Conservation (phyloP, 2,329 filamentous ascomycete species). For the Aspergillus pseudonomiae region DNA sequence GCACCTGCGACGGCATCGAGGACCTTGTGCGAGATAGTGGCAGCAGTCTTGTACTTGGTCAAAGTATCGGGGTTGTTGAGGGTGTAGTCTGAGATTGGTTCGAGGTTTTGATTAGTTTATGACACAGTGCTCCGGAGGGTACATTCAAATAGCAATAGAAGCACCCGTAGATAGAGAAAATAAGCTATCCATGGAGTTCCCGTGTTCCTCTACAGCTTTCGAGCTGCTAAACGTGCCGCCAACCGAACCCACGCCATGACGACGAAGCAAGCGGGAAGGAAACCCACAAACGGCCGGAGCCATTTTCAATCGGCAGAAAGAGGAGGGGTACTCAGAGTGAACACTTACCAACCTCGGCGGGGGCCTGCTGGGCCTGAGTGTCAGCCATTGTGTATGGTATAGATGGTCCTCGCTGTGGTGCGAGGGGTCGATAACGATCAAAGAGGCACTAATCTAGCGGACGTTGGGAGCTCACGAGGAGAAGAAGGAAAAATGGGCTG, state of each 20-base stretch:
- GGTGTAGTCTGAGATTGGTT: constrained; percentile 68
- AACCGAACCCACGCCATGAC: constrained; percentile 16
- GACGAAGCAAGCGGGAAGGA: constrained; percentile 26
- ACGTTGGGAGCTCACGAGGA: constrained; percentile 24
- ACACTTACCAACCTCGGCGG: constrained; percentile 48
- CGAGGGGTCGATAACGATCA: constrained; percentile 20
- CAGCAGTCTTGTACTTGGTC: constrained; percentile 98
- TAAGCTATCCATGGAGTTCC: not conserved
- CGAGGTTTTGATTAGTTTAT: constrained; percentile 19
- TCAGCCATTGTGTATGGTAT: constrained; percentile 42
- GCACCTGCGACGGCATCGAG: constrained; percentile 76
- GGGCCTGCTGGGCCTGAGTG: constrained; percentile 26
- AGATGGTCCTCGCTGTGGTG: constrained; percentile 27
- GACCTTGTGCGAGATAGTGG: constrained; percentile 92
- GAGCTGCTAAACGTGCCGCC: constrained; percentile 8
- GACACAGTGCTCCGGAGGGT: not conserved
- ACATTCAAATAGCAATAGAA: not conserved
- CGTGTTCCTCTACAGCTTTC: not conserved
- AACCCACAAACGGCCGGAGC: constrained; percentile 39
- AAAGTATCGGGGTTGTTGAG: constrained; percentile 91
- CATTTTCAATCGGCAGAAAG: constrained; percentile 30
- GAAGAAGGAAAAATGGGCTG: constrained; percentile 24
- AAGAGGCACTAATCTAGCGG: constrained; percentile 20
- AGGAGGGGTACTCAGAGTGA: constrained; percentile 21
- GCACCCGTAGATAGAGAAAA: not conserved